Evolutionary conservation across 228 moss, liverwort and hornwort genomes (phyloP).

Genomic region (Sphagnum fallax): DNA sequence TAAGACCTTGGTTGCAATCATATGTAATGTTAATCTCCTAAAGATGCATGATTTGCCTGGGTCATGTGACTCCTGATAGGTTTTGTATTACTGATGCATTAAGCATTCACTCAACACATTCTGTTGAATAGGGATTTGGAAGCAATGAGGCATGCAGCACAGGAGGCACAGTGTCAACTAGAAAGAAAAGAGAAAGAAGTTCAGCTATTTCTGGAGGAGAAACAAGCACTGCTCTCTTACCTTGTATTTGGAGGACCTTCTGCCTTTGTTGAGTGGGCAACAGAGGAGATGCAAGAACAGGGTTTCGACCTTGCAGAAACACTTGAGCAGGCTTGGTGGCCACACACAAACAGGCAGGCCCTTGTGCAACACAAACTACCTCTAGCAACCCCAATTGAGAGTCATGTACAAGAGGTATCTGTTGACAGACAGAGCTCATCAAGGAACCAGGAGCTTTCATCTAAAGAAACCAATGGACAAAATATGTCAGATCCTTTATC

Average conservation of each 20-base stretch:
- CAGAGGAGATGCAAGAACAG: slow-evolving; percentile 13
- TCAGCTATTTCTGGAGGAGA: slow-evolving; percentile 8
- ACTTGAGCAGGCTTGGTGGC: slow-evolving; percentile 25
- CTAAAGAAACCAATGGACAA: background rate
- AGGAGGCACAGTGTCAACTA: slow-evolving; percentile 17
- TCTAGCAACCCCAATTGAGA: background rate
- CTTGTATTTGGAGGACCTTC: slow-evolving; percentile 29
- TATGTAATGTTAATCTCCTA: background rate
- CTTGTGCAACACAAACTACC: background rate
- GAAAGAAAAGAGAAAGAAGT: background rate
- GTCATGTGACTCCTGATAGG: background rate
- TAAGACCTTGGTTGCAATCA: background rate
- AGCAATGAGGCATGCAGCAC: slow-evolving; percentile 19
- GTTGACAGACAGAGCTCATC: background rate
- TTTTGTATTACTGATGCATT: slow-evolving; percentile 1
- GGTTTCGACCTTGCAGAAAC: slow-evolving; percentile 18
- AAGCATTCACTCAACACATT: too few relatives aligned
- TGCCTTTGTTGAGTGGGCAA: slow-evolving; percentile 18
- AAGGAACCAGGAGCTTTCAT: too few relatives aligned
- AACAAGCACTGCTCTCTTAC: slow-evolving; percentile 18
- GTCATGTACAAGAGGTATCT: slow-evolving; percentile 8
- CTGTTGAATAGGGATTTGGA: slow-evolving; percentile 20
- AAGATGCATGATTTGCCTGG: background rate
- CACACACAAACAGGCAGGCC: background rate
- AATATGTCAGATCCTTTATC: too few relatives aligned